Evolutionary conservation across 257 asterid genomes (phyloP), one percentile per base, ranked within the genome.

Genomic region (Nicotiana tabacum): DNA sequence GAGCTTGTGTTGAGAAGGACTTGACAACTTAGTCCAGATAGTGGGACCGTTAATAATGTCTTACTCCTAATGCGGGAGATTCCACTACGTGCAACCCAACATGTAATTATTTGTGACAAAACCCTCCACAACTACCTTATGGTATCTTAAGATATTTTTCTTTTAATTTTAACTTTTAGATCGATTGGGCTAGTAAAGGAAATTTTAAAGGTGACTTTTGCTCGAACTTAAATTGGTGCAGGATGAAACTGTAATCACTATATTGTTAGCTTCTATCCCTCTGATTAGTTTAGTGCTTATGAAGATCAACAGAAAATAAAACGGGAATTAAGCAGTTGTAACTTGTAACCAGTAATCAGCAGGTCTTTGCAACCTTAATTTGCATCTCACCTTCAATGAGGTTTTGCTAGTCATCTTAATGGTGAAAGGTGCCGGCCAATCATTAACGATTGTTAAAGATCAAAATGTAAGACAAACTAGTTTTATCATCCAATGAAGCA

Each of bases 1-100:
- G 13, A 72, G 37, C 78, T 24, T 46, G 79, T 74, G 24, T 48
- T 27, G 80, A 74, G n/a, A 74, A 46, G 62, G 62, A 74, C 80
- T 48, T 48, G 43, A 74, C 80, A 74, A 74, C 80, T 43, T 48
- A 24, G 39, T 74, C 33, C 24, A 15, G 7, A 24, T 6, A 7
- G 62, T 1, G 62, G 80, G 80, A 74, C 43, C 62, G 0, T 6
- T 72, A 24, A 46, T 70, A 70, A 70, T 70, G 35, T 21, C 78
- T 69, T 39, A 43, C 58, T 43, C 35, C 12, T 27, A 24, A 6
- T 48, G 18, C 7, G 39, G 61, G 13, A 11, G 11, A 48, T 35
- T 65, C 70, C n/a, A 29, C 43, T 62, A 62, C 16, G 68, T 11
- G 37, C 79, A 46, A 72, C 13, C 78, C 78, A 72, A 24, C 35